A percentile compares a stretch with the other conserved stretches of the same genome.
phyloP scores from a whole-genome alignment of 2,329 filamentous ascomycete genomes.

The Colletotrichum tabaci region DNA sequence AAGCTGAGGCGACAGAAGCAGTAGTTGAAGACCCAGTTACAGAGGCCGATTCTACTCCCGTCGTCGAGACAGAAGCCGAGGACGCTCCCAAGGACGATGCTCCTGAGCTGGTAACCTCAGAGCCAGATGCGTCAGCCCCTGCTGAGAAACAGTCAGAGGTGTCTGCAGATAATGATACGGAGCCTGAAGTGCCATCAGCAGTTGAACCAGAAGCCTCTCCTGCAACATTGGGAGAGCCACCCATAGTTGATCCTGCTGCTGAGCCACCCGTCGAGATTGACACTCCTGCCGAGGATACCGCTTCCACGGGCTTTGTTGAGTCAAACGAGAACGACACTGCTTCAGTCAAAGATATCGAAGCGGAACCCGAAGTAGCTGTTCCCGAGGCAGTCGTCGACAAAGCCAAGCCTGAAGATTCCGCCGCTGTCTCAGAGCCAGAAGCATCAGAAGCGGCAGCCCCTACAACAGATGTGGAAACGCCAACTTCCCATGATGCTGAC shows the following conservation, averaged over 20 bases:
- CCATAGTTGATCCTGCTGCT: neutral
- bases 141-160: neutral
- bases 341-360: neutral
- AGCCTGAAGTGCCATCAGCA: constrained; percentile 5
- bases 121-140: constrained; percentile 1
- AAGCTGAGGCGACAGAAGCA: constrained; percentile 12
- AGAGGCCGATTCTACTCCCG: neutral
- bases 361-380: neutral
- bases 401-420: neutral
- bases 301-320: neutral
- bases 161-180: neutral
- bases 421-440: neutral
- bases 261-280: neutral
- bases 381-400: neutral
- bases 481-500: neutral
- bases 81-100: neutral
- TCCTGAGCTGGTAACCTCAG: neutral
- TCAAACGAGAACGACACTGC: neutral
- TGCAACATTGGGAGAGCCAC: neutral
- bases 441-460: neutral
- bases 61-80: neutral
- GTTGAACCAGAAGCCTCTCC: neutral
- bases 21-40: neutral
- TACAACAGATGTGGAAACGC: neutral
- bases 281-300: neutral